A percentile compares a stretch with the other conserved stretches of the same genome.
Conservation (phyloP, 2,329 filamentous ascomycete genomes). For the Botryosphaeria dothidea region DNA sequence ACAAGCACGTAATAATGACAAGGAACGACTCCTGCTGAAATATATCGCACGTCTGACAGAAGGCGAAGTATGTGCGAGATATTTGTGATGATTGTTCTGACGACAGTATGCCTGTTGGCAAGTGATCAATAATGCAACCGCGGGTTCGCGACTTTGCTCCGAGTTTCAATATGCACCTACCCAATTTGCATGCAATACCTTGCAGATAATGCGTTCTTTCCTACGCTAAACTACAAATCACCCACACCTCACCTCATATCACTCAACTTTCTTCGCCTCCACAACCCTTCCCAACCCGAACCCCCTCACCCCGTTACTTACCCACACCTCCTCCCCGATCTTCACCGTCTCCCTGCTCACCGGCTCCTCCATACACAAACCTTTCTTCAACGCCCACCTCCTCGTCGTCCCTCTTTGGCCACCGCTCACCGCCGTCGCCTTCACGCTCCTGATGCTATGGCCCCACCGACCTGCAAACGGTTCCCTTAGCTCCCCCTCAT, state of each 20-base stretch:
- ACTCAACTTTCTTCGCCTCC: constrained; percentile 19
- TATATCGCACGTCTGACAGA: too few relatives aligned
- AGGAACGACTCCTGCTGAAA: too few relatives aligned
- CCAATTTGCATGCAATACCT: too few relatives aligned
- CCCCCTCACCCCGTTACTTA: constrained; percentile 85
- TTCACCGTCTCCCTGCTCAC: constrained; percentile 62
- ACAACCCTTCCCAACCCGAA: constrained; percentile 54
- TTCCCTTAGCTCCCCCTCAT: constrained; percentile 37
- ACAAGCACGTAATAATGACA: too few relatives aligned
- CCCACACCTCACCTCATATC: background rate
- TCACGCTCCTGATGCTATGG: constrained; percentile 37
- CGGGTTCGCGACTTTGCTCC: too few relatives aligned
- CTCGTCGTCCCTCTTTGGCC: constrained; percentile 82
- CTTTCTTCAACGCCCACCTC: constrained; percentile 74
- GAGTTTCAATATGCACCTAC: too few relatives aligned
- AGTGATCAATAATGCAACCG: too few relatives aligned
- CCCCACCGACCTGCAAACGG: constrained; percentile 42
- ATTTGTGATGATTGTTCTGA: too few relatives aligned
- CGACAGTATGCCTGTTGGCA: too few relatives aligned
- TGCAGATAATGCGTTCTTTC: too few relatives aligned
- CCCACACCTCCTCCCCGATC: constrained; percentile 78
- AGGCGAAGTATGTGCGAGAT: too few relatives aligned
- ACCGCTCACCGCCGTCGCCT: constrained; percentile 65
- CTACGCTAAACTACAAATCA: too few relatives aligned
- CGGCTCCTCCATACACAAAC: constrained; percentile 65